Conservation (phyloP, 306 rosid genomes). For the Hippophae gyantsensis region DNA sequence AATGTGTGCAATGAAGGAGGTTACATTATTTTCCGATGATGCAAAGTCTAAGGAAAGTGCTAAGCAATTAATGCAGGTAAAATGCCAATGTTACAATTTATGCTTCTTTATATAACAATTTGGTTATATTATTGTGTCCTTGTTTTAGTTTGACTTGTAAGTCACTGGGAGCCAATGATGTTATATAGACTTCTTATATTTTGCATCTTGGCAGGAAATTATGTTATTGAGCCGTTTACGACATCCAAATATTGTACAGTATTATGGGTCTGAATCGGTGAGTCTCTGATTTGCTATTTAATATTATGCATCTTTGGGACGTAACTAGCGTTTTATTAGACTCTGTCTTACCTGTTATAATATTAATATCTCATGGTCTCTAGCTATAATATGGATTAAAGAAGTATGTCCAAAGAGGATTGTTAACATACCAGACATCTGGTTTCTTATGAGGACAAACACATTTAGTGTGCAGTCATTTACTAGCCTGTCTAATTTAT, state of each 20-base stretch:
- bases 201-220: slow-evolving; percentile 60
- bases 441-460: too few species aligned
- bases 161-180: slow-evolving; percentile 2
- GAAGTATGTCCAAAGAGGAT: too few species aligned
- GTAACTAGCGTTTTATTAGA: background rate
- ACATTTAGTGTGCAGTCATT: too few species aligned
- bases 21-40: slow-evolving; percentile 92
- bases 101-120: background rate
- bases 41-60: slow-evolving; percentile 95
- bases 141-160: slow-evolving; percentile 20
- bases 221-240: slow-evolving; percentile 78
- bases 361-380: too few species aligned
- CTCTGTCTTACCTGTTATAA: slow-evolving; percentile 4
- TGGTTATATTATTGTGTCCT: slow-evolving; percentile 10
- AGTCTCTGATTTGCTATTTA: slow-evolving; percentile 23
- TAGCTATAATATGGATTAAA: too few species aligned
- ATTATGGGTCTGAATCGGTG: slow-evolving; percentile 85
- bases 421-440: too few species aligned
- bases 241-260: slow-evolving; percentile 96
- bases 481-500: too few species aligned
- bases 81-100: slow-evolving; percentile 4
- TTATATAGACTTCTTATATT: too few species aligned
- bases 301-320: background rate
- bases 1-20: slow-evolving; percentile 99
- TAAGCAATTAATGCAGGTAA: slow-evolving; percentile 91